phyloP scores from a whole-genome alignment of 2,329 filamentous ascomycete genomes.

The Colletotrichum higginsianum region DNA sequence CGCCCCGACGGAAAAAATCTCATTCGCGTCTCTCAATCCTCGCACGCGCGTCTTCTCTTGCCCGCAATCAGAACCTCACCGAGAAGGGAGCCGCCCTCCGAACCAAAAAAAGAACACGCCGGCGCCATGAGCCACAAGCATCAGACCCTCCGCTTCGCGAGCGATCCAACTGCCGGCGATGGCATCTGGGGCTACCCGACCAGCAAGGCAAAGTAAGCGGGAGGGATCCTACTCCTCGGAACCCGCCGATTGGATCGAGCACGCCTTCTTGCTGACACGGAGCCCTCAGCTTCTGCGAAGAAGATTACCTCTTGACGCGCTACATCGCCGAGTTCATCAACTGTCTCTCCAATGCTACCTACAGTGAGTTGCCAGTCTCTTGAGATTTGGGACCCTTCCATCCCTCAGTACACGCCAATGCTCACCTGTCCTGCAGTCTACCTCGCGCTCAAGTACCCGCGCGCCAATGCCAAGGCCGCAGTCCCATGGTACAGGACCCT shows the following conservation, averaged over 20 bases:
- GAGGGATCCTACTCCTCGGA: neutral
- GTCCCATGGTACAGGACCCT: constrained; percentile 50
- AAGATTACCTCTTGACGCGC: constrained; percentile 56
- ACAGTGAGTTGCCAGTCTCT: constrained; percentile 36
- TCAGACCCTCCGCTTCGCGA: constrained; percentile 55
- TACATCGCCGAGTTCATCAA: constrained; percentile 63
- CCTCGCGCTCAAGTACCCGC: constrained; percentile 56
- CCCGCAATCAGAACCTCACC: neutral
- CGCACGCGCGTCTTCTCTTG: neutral
- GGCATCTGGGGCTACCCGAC: constrained; percentile 58
- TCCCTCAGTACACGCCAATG: neutral
- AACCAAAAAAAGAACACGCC: neutral
- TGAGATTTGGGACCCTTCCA: neutral
- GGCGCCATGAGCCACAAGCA: constrained; percentile 46
- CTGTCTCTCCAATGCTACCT: constrained; percentile 58
- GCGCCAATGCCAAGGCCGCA: constrained; percentile 49
- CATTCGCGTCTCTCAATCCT: constrained; percentile 6
- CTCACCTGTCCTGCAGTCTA: constrained; percentile 52
- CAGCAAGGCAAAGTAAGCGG: constrained; percentile 56
- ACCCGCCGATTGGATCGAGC: neutral
- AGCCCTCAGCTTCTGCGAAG: constrained; percentile 40
- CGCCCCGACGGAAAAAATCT: constrained; percentile 4
- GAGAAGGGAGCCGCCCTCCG: neutral
- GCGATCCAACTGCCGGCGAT: constrained; percentile 51
- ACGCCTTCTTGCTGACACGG: constrained; percentile 17